Base-by-base conservation (phyloP, 495 filamentous ascomycete genomes). In the Penicillium soppii region DNA sequence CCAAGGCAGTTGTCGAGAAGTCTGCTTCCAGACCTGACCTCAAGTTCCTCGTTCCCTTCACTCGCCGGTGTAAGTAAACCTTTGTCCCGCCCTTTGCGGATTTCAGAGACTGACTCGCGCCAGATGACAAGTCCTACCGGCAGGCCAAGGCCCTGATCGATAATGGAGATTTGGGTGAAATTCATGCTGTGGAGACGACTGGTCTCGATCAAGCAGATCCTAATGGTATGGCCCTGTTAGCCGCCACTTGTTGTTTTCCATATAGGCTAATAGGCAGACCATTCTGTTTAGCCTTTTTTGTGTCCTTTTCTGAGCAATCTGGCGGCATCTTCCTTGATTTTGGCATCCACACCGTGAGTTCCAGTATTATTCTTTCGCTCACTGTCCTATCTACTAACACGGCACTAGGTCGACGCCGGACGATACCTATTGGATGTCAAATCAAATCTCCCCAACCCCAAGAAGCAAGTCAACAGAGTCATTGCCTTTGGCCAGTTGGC, bases 21-120 rank as follows among this genome's bases (percentile, higher is more conserved):
- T 47, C 58, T 89, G 57, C 78, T 91, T 50, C 77, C 82, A 41
- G 83, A 79, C 63, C 91, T 85, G 87, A 88, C 86, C 68, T 61
- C 33, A 61, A 61, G 44, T 58, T 61, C n/a, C 54, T 56, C 29
- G 47, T 56, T 47, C 53, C 53, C 3, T 56, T 56, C 29, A 56
- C 53, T 51, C 53, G 53, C 21, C 41, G 53, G 47, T 56, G 53
- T 56, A 56, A 51, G 47, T 42, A 29, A 29, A n/a, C 20, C 19
- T 25, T 13, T 5, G 16, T n/a, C 17, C 1, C 9, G 29, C 9
- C 4, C 25, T 46, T 35, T 32, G 12, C 10, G 10, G 15, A 37
- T 12, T 33, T 35, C 26, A 15, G 19, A 42, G 1, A 37, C 43
- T 56, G n/a, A 56, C 47, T 25, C 9, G 6, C 17, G 0, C 23